These are phyloP conservation scores for Lotmaria passim DNA, from an alignment of 208 protist genomes.

Conservation along the genomic window DNA sequence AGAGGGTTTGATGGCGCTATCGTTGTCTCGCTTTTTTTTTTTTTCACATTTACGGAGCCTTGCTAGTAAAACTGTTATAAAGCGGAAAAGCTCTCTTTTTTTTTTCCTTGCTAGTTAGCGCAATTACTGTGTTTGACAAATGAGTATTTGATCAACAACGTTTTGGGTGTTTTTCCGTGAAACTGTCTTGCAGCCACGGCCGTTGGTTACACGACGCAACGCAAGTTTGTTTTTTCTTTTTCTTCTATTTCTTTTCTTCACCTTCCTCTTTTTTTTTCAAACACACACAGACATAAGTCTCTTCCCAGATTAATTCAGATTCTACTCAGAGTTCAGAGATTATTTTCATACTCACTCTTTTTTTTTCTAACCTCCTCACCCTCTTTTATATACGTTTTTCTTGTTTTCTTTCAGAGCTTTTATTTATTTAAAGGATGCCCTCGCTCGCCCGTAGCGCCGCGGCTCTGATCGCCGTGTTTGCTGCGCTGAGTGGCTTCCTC, in stretches of 20 bases:
- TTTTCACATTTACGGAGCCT: constrained; percentile 3
- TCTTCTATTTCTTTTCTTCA: neutral
- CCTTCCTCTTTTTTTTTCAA: neutral
- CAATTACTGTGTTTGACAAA: too few relatives aligned
- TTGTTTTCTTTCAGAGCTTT: neutral
- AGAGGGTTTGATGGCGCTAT: too few relatives aligned
- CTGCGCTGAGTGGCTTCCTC: constrained; percentile 4
- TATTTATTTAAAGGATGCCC: neutral
- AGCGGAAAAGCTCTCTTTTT: too few relatives aligned
- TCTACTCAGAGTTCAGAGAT: neutral
- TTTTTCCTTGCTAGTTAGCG: too few relatives aligned
- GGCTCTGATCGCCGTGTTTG: neutral
- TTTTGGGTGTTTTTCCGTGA: too few relatives aligned
- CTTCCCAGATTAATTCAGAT: neutral
- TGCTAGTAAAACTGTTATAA: too few relatives aligned
- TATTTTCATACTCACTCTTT: neutral
- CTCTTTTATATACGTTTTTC: neutral
- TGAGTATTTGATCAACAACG: too few relatives aligned
- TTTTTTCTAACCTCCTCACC: neutral
- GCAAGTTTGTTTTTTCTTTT: too few relatives aligned
- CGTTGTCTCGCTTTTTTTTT: neutral
- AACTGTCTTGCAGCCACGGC: too few relatives aligned
- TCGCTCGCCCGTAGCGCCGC: neutral
- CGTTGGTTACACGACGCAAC: too few relatives aligned
- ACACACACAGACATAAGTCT: neutral